Conservation (phyloP, 768 basidiomycete genomes). For the Suillus luteus region DNA sequence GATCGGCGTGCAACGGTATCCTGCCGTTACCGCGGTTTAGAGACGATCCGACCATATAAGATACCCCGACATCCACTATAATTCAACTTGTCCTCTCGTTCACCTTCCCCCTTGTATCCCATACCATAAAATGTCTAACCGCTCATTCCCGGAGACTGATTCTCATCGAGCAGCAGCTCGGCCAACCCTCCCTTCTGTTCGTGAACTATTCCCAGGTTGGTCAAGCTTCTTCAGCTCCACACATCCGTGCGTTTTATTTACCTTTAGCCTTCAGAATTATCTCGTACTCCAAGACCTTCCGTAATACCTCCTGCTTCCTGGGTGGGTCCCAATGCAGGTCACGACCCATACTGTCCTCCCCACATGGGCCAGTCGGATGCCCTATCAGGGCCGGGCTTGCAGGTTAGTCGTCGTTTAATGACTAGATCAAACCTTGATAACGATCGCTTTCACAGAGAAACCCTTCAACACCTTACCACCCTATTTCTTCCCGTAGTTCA, state of each 20-base stretch:
- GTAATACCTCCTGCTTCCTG: conserved; percentile 43
- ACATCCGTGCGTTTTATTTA: conserved; percentile 3
- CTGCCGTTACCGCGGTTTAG: conserved; percentile 3
- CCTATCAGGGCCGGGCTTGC: conserved; percentile 32
- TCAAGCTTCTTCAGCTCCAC: conserved; percentile 4
- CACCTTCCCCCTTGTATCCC: conserved; percentile 21
- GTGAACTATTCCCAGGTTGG: conserved; percentile 66
- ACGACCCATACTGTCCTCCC: conserved; percentile 25
- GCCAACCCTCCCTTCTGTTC: conserved; percentile 71
- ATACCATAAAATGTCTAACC: conserved; percentile 34
- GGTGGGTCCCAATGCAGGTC: conserved; percentile 43
- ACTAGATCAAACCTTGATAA: conserved; percentile 12
- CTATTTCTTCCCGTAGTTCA: conserved; percentile 24
- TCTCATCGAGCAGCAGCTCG: conserved; percentile 35
- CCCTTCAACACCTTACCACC: conserved; percentile 23
- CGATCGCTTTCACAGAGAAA: conserved; percentile 22
- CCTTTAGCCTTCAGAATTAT: conserved; percentile 39
- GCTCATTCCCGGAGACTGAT: conserved; percentile 28
- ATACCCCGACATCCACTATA: conserved; percentile 13
- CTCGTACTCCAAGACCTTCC: conserved; percentile 40
- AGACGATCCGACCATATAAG: conserved; percentile 11
- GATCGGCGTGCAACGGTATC: conserved; percentile 28
- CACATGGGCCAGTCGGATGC: conserved; percentile 28
- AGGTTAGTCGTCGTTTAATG: conserved; percentile 22
- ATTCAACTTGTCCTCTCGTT: conserved; percentile 13